These are phyloP conservation scores for Penicillium psychrofluorescens DNA, from an alignment of 495 filamentous ascomycete genomes.

Conservation along the genomic window DNA sequence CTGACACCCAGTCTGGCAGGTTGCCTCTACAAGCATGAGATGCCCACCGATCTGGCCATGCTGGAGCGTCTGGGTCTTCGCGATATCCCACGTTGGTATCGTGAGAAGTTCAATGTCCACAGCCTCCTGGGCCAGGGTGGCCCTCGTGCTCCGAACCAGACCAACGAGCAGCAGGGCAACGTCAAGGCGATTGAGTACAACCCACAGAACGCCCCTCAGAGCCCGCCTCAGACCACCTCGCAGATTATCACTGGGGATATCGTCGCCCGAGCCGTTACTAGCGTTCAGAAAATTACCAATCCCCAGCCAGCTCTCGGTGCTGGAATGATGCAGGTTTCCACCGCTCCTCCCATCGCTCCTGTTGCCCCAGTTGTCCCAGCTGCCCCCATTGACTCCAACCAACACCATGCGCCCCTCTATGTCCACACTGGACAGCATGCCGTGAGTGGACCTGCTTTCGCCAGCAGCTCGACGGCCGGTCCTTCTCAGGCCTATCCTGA, in stretches of 20 bases:
- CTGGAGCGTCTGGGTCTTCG: constrained; percentile 56
- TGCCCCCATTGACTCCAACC: too few relatives aligned
- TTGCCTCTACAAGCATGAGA: constrained; percentile 81
- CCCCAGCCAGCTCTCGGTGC: too few relatives aligned
- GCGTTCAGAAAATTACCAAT: too few relatives aligned
- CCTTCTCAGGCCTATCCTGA: too few relatives aligned
- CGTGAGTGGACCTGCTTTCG: too few relatives aligned
- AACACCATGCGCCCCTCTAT: too few relatives aligned
- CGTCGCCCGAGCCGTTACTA: neutral
- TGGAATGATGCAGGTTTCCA: too few relatives aligned
- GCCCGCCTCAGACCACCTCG: neutral
- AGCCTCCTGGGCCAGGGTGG: constrained; percentile 19
- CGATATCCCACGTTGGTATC: constrained; percentile 50
- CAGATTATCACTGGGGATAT: neutral
- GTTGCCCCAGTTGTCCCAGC: too few relatives aligned
- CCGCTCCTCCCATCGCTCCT: too few relatives aligned
- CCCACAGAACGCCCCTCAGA: neutral
- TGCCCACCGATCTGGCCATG: constrained; percentile 57
- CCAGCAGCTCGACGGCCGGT: too few relatives aligned
- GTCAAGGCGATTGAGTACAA: constrained; percentile 15
- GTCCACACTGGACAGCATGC: too few relatives aligned
- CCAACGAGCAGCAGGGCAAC: constrained; percentile 5
- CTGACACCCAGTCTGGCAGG: constrained; percentile 27
- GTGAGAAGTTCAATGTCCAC: constrained; percentile 32
- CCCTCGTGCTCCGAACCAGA: constrained; percentile 5